A percentile compares a stretch with the other conserved stretches of the same genome.
Conservation (phyloP, 2,329 filamentous ascomycete species). For the Lasiodiplodia theobromae region DNA sequence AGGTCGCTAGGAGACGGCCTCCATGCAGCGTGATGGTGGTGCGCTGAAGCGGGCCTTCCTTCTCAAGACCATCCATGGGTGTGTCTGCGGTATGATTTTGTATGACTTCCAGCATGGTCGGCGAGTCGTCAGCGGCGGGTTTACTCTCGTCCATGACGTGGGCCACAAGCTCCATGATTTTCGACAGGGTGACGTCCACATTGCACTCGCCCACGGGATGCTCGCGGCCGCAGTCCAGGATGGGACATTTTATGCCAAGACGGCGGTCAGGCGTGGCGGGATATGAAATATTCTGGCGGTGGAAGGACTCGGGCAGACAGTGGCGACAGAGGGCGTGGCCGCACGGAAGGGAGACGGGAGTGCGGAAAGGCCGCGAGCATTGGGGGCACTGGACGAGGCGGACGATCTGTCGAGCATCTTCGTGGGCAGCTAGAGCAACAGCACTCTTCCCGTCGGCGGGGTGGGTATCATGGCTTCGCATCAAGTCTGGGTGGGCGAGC, state of each 20-base stretch:
- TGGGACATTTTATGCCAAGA: constrained; percentile 77
- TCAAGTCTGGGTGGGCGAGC: constrained; percentile 46
- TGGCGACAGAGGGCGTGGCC: constrained; percentile 77
- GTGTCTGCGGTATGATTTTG: constrained; percentile 38
- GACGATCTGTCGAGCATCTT: constrained; percentile 69
- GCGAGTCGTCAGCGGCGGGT: constrained; percentile 42
- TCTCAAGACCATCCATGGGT: constrained; percentile 49
- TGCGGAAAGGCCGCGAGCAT: constrained; percentile 72
- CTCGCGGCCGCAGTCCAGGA: constrained; percentile 69
- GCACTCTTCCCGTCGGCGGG: constrained; percentile 43
- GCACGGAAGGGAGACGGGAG: constrained; percentile 80
- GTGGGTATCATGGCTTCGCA: constrained; percentile 49
- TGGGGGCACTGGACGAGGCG: constrained; percentile 78
- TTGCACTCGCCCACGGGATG: constrained; percentile 81
- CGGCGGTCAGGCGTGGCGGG: constrained; percentile 71
- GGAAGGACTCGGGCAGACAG: constrained; percentile 73
- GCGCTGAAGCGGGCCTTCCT: constrained; percentile 40
- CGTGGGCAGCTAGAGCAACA: constrained; percentile 55
- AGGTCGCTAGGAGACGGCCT: constrained; percentile 71
- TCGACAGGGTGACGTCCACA: constrained; percentile 77
- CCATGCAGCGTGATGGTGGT: constrained; percentile 58
- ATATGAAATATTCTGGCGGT: constrained; percentile 77
- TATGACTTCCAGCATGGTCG: constrained; percentile 51
- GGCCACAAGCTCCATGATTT: constrained; percentile 67
- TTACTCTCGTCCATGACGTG: constrained; percentile 57